Base-by-base conservation (phyloP, 2,329 filamentous ascomycete species). In the Colletotrichum liriopes region DNA sequence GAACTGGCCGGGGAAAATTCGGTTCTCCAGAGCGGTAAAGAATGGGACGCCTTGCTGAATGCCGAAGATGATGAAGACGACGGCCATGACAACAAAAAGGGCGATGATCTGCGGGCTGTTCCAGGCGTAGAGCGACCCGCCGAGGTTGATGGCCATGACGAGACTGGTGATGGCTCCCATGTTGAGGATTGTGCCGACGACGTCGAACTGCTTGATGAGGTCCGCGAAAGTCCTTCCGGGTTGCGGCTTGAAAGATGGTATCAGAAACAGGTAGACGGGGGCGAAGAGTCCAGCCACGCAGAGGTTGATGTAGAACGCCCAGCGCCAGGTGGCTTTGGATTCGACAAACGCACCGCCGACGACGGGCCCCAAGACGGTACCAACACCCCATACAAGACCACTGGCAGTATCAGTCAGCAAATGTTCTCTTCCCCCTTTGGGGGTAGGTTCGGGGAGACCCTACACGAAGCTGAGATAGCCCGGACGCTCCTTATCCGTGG, bases 241-340 rank as follows among this genome's bases (percentile, higher is more conserved):
- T 32, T 32, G 20, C 18, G 8, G 8, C 43, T 47, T 47, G 18
- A 8, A n/a, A 47, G 20, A 47, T 16, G 43, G 43, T 5, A 47
- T 16, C 7, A n/a, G 20, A 20, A 5, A 16, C 4, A 47, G 43
- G 45, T 76, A 78, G 45, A 77, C 74, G 5, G 80, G 79, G 1
- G 74, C 65, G 18, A 75, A 66, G 76, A 79, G 58, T 8, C 77
- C 84, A n/a, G 78, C 86, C 20, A 84, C 84, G 61, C 86, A 79
- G 9, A 89, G 79, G 70, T 89, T 89, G 76, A 89, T 86, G 74
- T 90, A 90, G 63, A 85, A 85, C 1, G 79, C 77, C 80, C 80
- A 84, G 63, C 84, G 69, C 84, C 84, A 86, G 1, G 78, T 80
- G 4, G 80, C 83, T 2, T 76, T 74, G 9, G 76, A 80, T 26